These are phyloP conservation scores for Wickerhamiella nectarea DNA, from an alignment of 805 yeast species.

Conservation along the genomic window DNA sequence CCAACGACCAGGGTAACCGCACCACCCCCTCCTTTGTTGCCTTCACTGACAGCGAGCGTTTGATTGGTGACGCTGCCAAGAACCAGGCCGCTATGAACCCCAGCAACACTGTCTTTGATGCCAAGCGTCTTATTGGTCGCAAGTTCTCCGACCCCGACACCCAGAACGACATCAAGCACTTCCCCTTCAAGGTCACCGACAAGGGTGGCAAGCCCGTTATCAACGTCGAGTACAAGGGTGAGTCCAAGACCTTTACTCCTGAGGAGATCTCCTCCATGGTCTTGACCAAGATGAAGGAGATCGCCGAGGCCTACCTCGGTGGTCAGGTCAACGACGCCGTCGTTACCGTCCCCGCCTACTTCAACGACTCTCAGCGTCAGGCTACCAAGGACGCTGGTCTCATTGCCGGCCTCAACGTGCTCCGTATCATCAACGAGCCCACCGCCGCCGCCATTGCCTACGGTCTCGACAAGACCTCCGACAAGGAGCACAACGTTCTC, in stretches of 20 bases:
- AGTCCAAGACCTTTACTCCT: constrained; percentile 76
- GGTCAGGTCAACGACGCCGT: constrained; percentile 71
- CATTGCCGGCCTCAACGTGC: constrained; percentile 71
- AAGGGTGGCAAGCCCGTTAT: constrained; percentile 68
- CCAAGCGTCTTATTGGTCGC: constrained; percentile 90
- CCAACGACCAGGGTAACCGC: constrained; percentile 98
- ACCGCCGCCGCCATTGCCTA: constrained; percentile 97
- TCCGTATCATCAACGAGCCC: constrained; percentile 80
- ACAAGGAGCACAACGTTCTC: constrained; percentile 73
- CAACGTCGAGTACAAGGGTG: constrained; percentile 71
- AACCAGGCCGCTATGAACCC: constrained; percentile 95
- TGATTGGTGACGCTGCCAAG: constrained; percentile 95
- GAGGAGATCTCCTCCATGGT: constrained; percentile 94
- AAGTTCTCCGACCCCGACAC: constrained; percentile 71
- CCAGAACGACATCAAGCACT: constrained; percentile 81
- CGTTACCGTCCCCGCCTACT: constrained; percentile 77
- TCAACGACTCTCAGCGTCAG: constrained; percentile 81
- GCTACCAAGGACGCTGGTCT: constrained; percentile 85
- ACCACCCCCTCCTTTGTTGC: constrained; percentile 95
- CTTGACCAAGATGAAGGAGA: constrained; percentile 74
- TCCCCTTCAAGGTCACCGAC: constrained; percentile 77
- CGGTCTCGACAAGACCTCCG: constrained; percentile 82
- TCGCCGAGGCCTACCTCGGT: constrained; percentile 73
- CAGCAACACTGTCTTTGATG: constrained; percentile 69
- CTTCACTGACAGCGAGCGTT: constrained; percentile 82